These are phyloP conservation scores for Stephania japonica DNA, from an alignment of 164 flowering plant genomes.

Conservation along the genomic window DNA sequence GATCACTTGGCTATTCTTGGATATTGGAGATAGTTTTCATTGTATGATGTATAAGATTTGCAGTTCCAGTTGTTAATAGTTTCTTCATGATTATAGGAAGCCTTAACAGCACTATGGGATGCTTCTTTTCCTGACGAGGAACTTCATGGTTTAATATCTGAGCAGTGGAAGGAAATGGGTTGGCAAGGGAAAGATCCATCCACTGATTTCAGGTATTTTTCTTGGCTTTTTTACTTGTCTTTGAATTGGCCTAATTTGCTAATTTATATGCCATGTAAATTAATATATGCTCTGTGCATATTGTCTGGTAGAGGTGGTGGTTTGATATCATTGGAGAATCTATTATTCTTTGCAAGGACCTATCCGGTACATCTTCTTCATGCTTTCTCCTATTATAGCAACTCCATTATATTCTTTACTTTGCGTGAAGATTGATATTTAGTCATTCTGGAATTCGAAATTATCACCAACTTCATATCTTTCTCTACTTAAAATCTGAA, in stretches of 20 bases:
- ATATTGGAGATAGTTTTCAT: background rate
- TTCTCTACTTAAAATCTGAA: too few species aligned
- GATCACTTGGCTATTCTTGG: background rate
- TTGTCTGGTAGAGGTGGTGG: constrained; percentile 79
- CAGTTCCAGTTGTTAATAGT: background rate
- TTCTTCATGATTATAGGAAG: constrained; percentile 44
- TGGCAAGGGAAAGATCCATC: constrained; percentile 99
- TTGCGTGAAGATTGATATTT: too few species aligned
- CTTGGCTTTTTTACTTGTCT: background rate
- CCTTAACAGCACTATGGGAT: constrained; percentile 68
- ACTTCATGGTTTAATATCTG: constrained; percentile 74
- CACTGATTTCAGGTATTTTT: constrained; percentile 78
- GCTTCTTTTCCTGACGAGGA: constrained; percentile 84
- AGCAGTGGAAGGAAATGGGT: constrained; percentile 98
- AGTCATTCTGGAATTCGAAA: too few species aligned
- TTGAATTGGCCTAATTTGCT: background rate
- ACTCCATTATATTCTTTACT: too few species aligned
- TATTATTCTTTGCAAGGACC: constrained; percentile 70
- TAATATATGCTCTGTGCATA: constrained; percentile 5
- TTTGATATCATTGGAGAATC: constrained; percentile 87
- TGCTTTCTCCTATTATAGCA: background rate
- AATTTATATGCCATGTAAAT: background rate
- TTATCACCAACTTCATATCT: too few species aligned
- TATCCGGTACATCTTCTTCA: constrained; percentile 48
- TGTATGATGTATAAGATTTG: background rate